Base-by-base conservation (phyloP, 768 basidiomycete species). In the Tricholoma sp. region DNA sequence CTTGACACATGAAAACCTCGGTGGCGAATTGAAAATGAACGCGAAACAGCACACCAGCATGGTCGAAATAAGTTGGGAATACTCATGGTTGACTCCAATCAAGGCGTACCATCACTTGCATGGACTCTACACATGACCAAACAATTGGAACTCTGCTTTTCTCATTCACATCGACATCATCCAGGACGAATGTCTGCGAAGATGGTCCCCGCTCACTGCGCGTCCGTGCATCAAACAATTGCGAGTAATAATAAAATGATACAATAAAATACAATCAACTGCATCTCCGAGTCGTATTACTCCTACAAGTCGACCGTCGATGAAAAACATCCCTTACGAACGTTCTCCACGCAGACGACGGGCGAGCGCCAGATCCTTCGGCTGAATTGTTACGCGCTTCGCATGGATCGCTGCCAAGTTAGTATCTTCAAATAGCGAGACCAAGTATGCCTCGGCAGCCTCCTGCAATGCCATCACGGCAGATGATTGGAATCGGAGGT, bases 401-500 rank as follows among this genome's bases (percentile, higher is more conserved):
- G 82, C 81, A 62, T 83, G 81, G 59, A 83, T 83, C 56, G 81
- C 82, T 57, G 81, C 82, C 64, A 85, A 70, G 68, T 84, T 84
- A 63, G 83, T 84, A 68, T 85, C 84, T 66, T 86, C 85, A 64
- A 86, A 86, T 55, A 88, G 74, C 43, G 86, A 86, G 62, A 87
- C 85, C 52, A 88, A 83, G 74, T 88, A 87, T 31, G 85, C 86
- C 66, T 83, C 81, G 16, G 80, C 79, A 11, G 83, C 83, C 69
- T 86, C 84, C 69, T 86, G 84, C 41, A 86, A 78, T 37, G 84
- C 85, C 74, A 82, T 80, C 39, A 87, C 80, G 57, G 84, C 84
- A 21, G 83, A 84, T 16, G 84, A 86, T 74, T 86, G 85, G 79
- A 89, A 89, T 57, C 85, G 84, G 57, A 90, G 81, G 66, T 89